Evolutionary conservation across 2,329 filamentous ascomycete species (phyloP).

Genomic region (Ophiostoma sp.): DNA sequence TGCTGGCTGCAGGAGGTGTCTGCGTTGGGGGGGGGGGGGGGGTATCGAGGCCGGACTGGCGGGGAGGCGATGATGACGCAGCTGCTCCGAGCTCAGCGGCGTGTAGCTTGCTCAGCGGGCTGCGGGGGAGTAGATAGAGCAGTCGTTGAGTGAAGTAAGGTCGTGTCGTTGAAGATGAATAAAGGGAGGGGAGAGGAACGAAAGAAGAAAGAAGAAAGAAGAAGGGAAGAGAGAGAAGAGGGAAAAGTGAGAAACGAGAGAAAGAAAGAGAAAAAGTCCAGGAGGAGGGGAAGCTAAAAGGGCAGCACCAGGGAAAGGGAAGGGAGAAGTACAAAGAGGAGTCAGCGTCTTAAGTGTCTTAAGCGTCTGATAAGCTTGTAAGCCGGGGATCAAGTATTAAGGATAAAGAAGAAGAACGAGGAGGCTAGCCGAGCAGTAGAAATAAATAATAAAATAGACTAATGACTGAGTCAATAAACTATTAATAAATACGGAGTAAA

Average conservation of each 20-base stretch:
- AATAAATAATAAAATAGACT: slow-evolving; percentile 8
- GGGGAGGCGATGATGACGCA: slow-evolving; percentile 13
- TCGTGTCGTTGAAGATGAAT: slow-evolving; percentile 1
- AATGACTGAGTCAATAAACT: not conserved
- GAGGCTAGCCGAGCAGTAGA: not conserved
- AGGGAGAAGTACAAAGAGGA: not conserved
- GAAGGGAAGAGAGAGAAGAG: not conserved
- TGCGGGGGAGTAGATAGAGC: not conserved
- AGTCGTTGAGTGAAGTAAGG: slow-evolving; percentile 6
- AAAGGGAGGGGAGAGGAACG: not conserved
- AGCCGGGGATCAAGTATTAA: not conserved
- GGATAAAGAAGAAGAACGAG: not conserved
- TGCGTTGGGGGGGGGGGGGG: not conserved
- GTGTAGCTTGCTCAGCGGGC: slow-evolving; percentile 14
- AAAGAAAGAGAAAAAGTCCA: slow-evolving; percentile 4
- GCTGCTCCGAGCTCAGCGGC: slow-evolving; percentile 23
- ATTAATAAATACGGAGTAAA: not conserved
- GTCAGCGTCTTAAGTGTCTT: not conserved
- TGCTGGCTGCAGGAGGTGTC: slow-evolving; percentile 1
- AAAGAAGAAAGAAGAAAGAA: not conserved
- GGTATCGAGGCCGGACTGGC: not conserved
- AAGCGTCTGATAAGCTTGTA: slow-evolving; percentile 11
- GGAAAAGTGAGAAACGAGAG: not conserved
- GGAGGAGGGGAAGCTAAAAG: slow-evolving; percentile 16
- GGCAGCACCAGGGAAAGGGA: not conserved